A percentile compares a stretch with the other conserved stretches of the same genome.
Evolutionary conservation across 768 basidiomycete species (phyloP).

Genomic region (Clitopilus passeckerianus): DNA sequence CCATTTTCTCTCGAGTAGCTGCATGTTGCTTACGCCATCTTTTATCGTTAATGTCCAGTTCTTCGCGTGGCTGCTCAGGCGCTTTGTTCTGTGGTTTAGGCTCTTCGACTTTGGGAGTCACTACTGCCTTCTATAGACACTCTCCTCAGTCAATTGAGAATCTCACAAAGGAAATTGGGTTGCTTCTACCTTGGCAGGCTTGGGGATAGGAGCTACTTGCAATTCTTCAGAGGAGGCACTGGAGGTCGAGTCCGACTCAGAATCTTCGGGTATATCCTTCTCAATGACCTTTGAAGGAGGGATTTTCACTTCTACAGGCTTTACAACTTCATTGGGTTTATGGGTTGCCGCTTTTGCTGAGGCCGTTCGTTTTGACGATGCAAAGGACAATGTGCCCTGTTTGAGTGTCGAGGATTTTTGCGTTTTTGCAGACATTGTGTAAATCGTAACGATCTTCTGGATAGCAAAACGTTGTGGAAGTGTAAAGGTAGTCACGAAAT

Average conservation of each 20-base stretch:
- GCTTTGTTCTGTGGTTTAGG: constrained; percentile 7
- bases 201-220: neutral
- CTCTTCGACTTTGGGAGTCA: neutral
- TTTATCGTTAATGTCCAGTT: constrained; percentile 42
- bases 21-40: constrained; percentile 48
- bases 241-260: constrained; percentile 16
- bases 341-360: constrained; percentile 19
- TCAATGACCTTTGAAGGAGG: constrained; percentile 12
- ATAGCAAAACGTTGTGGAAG: too few relatives aligned
- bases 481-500: too few relatives aligned
- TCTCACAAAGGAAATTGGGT: too few relatives aligned
- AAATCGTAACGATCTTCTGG: neutral
- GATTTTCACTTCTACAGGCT: constrained; percentile 6
- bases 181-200: constrained; percentile 11
- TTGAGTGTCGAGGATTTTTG: constrained; percentile 19
- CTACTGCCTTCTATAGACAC: neutral
- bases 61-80: constrained; percentile 18
- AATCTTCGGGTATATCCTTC: constrained; percentile 18
- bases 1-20: constrained; percentile 49
- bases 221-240: neutral
- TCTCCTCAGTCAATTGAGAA: neutral
- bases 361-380: constrained; percentile 39
- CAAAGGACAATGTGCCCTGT: constrained; percentile 42
- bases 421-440: neutral
- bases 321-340: constrained; percentile 10